These are phyloP conservation scores for Cantharellus anzutake DNA, from an alignment of 768 basidiomycete genomes.

Conservation along the genomic window DNA sequence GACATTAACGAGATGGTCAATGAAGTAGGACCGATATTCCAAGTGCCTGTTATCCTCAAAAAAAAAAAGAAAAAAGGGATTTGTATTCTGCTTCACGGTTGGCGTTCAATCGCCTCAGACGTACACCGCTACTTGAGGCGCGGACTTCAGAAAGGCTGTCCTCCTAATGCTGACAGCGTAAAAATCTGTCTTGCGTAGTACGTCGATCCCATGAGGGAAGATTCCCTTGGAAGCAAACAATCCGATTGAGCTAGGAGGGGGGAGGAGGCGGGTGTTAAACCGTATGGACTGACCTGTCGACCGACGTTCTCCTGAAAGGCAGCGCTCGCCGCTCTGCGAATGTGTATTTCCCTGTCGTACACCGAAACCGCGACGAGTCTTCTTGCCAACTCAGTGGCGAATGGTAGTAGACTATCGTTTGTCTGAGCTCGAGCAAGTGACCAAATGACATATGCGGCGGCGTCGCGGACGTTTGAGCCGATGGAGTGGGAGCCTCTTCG, in stretches of 20 bases:
- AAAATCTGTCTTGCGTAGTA: constrained; percentile 83
- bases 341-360: constrained; percentile 87
- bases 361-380: constrained; percentile 60
- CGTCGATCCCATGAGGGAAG: constrained; percentile 88
- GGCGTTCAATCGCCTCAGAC: constrained; percentile 16
- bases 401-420: constrained; percentile 33
- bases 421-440: constrained; percentile 71
- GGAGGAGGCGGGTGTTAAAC: not conserved
- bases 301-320: constrained; percentile 97
- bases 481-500: constrained; percentile 84
- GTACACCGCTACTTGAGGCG: constrained; percentile 73
- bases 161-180: constrained; percentile 76
- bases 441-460: constrained; percentile 90
- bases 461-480: constrained; percentile 86
- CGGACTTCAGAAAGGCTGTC: constrained; percentile 70
- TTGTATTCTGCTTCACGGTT: too few relatives aligned
- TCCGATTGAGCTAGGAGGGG: not conserved
- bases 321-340: constrained; percentile 88
- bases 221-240: constrained; percentile 33
- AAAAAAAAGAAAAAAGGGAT: not conserved
- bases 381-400: constrained; percentile 46
- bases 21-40: constrained; percentile 50
- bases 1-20: constrained; percentile 54
- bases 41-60: constrained; percentile 31
- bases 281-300: constrained; percentile 38